Conservation (phyloP, 2,329 filamentous ascomycete genomes). For the Aspergillus sp. region DNA sequence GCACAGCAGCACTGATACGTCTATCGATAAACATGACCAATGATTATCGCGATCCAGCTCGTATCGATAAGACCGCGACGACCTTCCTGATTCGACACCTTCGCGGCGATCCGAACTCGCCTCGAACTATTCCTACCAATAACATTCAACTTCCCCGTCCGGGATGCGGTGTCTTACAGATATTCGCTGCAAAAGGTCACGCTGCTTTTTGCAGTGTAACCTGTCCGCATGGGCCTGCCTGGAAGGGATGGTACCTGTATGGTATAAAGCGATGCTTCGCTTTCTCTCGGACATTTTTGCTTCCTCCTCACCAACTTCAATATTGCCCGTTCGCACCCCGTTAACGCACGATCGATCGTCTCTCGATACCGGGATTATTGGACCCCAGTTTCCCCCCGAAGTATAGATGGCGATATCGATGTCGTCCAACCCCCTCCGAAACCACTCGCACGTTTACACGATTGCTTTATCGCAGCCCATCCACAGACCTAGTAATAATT, state of each 20-base stretch:
- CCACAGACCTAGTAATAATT: slow-evolving; percentile 23
- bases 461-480: slow-evolving; percentile 27
- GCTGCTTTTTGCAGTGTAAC: neutral
- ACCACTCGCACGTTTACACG: slow-evolving; percentile 26
- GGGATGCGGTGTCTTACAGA: neutral
- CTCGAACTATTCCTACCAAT: neutral
- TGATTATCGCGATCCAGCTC: neutral
- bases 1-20: neutral
- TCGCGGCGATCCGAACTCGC: neutral
- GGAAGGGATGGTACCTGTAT: neutral
- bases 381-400: neutral
- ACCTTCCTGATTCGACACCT: neutral
- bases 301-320: neutral
- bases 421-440: slow-evolving; percentile 25
- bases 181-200: neutral
- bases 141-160: too few relatives aligned
- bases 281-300: neutral
- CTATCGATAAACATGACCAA: too few relatives aligned
- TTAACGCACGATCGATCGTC: neutral
- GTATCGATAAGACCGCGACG: neutral
- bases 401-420: slow-evolving; percentile 26
- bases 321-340: neutral
- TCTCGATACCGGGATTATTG: neutral
- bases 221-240: slow-evolving; percentile 3
- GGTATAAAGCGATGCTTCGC: neutral